Conservation (phyloP, 192 early-diverging fungal species). For the Podila clonocystis region DNA sequence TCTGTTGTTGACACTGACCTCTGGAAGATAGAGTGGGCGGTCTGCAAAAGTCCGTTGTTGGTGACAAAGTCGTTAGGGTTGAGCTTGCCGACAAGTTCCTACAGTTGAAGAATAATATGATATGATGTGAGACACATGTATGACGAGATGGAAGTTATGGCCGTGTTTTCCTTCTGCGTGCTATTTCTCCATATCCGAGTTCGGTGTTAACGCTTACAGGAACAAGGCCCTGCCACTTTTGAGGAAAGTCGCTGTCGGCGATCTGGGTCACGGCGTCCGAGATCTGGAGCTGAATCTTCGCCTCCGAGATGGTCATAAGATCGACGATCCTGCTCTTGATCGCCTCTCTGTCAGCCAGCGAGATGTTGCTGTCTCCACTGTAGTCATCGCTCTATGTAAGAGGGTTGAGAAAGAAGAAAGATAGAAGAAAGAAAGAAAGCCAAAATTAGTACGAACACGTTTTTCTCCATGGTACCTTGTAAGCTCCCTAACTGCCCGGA, state of each 20-base stretch:
- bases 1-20: constrained; percentile 50
- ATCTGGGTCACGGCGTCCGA: constrained; percentile 95
- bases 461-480: no score
- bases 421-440: neutral
- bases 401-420: neutral
- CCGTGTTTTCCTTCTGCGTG: neutral
- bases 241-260: constrained; percentile 93
- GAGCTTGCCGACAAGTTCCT: constrained; percentile 81
- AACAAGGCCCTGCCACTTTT: constrained; percentile 86
- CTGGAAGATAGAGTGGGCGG: constrained; percentile 96
- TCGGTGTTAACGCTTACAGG: constrained; percentile 52
- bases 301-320: constrained; percentile 86
- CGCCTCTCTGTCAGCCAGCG: constrained; percentile 67
- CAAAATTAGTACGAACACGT: neutral
- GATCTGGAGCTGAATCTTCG: constrained; percentile 85
- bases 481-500: no score
- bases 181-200: neutral
- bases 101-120: neutral
- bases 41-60: constrained; percentile 94
- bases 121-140: neutral
- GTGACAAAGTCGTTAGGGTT: constrained; percentile 79
- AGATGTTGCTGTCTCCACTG: constrained; percentile 55
- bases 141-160: neutral
- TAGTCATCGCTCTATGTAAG: constrained; percentile 60
- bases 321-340: constrained; percentile 89